phyloP scores from a whole-genome alignment of 2,329 filamentous ascomycete species.

The Cercospora zeina region DNA sequence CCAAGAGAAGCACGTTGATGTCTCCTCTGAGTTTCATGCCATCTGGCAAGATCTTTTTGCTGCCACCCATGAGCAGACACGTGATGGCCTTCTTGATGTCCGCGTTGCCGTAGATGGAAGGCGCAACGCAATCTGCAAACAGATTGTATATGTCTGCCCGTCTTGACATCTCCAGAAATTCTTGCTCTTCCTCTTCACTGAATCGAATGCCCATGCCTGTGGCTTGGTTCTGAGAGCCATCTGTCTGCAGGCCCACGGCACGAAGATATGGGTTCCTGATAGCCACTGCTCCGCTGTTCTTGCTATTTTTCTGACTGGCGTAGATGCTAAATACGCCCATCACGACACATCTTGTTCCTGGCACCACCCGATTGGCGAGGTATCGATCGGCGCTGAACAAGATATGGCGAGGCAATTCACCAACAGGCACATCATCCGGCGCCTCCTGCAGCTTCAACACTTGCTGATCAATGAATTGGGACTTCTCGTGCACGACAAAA shows the following conservation, averaged over 20 bases:
- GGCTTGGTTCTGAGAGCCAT: constrained; percentile 85
- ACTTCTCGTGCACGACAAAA: constrained; percentile 92
- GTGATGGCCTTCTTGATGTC: constrained; percentile 98
- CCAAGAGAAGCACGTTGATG: constrained; percentile 94
- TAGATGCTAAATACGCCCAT: constrained; percentile 99
- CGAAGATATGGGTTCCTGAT: constrained; percentile 94
- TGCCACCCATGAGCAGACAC: constrained; percentile 88
- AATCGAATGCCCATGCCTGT: constrained; percentile 70
- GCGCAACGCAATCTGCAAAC: constrained; percentile 89
- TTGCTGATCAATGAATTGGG: constrained; percentile 93
- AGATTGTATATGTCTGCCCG: constrained; percentile 88
- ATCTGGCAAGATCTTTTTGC: constrained; percentile 95
- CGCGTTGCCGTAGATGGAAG: constrained; percentile 92
- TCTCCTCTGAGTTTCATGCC: constrained; percentile 97
- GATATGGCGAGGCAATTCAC: constrained; percentile 91
- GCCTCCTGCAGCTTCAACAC: constrained; percentile 97
- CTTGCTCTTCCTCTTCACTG: constrained; percentile 93
- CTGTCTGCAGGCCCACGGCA: constrained; percentile 87
- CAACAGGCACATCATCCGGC: constrained; percentile 94
- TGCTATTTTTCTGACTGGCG: constrained; percentile 77
- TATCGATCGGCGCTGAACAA: constrained; percentile 96
- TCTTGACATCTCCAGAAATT: constrained; percentile 88
- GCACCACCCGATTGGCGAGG: constrained; percentile 90
- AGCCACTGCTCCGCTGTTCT: constrained; percentile 80
- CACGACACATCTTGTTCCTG: constrained; percentile 88